phyloP scores from a whole-genome alignment of 306 rosid genomes.

The Malus domestica region DNA sequence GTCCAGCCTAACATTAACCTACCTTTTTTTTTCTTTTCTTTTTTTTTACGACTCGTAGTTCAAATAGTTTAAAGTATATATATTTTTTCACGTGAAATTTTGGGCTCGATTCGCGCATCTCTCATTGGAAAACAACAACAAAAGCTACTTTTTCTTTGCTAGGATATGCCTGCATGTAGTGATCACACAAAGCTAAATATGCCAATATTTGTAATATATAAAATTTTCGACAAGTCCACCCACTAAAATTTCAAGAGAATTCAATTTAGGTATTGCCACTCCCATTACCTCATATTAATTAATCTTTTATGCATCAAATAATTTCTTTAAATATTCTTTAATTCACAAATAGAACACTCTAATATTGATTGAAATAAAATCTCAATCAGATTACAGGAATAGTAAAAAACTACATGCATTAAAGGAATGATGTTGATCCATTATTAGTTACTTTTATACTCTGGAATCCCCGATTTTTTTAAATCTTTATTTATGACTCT shows the following conservation, averaged over 20 bases:
- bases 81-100: neutral
- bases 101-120: too few species aligned
- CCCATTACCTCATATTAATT: neutral
- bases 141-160: too few species aligned
- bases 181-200: neutral
- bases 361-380: neutral
- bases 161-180: neutral
- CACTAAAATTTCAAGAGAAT: neutral
- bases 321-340: neutral
- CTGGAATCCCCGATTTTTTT: too few species aligned
- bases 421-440: neutral
- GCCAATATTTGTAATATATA: neutral
- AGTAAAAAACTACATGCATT: neutral
- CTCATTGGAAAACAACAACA: too few species aligned
- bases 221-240: neutral
- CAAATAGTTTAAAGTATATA: neutral
- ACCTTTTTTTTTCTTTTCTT: neutral
- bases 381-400: neutral
- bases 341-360: neutral
- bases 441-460: too few species aligned
- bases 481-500: too few species aligned
- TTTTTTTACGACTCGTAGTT: neutral
- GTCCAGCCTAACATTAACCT: conserved; percentile 23
- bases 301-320: neutral
- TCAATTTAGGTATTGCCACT: neutral